Evolutionary conservation across 108 stramenopile species (phyloP).

Genomic region (Skeletonema potamos): DNA sequence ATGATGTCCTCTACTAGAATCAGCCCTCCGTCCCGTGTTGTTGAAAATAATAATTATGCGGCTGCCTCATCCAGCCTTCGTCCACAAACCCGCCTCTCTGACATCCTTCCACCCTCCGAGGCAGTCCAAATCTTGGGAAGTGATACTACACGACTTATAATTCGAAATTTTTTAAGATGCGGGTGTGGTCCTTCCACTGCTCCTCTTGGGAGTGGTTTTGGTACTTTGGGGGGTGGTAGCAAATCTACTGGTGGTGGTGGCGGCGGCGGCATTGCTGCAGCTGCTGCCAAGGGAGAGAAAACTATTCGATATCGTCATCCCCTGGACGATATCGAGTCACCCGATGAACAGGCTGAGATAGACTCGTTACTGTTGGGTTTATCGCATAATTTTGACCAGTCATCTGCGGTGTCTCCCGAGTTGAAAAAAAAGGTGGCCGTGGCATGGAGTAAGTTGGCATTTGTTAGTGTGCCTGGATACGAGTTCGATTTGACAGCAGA

Average conservation of each 20-base stretch:
- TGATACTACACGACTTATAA: conserved; percentile 43
- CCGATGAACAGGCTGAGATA: conserved; percentile 44
- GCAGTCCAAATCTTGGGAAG: conserved; percentile 66
- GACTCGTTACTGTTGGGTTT: conserved; percentile 32
- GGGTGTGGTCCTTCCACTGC: neutral
- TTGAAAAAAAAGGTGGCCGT: conserved; percentile 42
- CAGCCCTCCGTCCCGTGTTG: no score
- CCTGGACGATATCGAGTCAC: conserved; percentile 19
- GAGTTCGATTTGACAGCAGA: conserved; percentile 13
- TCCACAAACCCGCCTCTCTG: conserved; percentile 48
- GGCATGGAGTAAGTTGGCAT: conserved; percentile 53
- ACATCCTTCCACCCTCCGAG: conserved; percentile 58
- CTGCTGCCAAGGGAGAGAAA: neutral
- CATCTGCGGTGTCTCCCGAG: neutral
- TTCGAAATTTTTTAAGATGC: conserved; percentile 49
- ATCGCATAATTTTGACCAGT: conserved; percentile 24
- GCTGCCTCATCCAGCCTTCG: neutral
- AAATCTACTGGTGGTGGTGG: conserved; percentile 3
- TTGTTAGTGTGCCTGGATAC: conserved; percentile 13
- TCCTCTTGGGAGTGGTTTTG: neutral
- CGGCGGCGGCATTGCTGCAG: conserved; percentile 13
- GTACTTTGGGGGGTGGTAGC: neutral
- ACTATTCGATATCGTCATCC: conserved; percentile 26
- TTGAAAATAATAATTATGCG: no score
- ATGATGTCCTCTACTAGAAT: no score